Conservation (phyloP, 208 protist genomes). For the Acanthamoeba quina region DNA sequence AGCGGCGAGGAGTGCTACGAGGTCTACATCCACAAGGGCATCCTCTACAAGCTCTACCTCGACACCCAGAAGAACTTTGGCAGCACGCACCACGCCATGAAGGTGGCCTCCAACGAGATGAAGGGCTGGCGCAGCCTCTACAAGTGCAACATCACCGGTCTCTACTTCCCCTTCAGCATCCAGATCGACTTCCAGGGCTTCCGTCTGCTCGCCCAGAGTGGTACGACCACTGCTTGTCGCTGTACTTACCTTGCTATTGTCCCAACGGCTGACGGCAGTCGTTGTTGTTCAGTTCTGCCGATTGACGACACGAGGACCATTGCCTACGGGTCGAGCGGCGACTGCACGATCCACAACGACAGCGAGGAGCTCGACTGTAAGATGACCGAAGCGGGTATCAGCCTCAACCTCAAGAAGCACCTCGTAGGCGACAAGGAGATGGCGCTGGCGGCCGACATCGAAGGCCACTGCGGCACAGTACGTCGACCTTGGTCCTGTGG, state of each 20-base stretch:
- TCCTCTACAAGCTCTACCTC: constrained; percentile 71
- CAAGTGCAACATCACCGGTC: constrained; percentile 31
- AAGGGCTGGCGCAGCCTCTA: constrained; percentile 40
- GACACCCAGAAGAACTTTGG: constrained; percentile 75
- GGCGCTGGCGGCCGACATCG: constrained; percentile 32
- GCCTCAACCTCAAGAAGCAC: constrained; percentile 75
- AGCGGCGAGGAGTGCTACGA: constrained; percentile 73
- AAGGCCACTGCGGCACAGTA: constrained; percentile 67
- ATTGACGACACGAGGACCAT: constrained; percentile 68
- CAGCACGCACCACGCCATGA: constrained; percentile 71
- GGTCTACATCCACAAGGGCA: constrained; percentile 68
- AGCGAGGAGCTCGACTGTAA: constrained; percentile 61
- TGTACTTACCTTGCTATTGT: not conserved
- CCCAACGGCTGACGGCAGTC: not conserved
- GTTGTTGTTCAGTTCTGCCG: constrained; percentile 26
- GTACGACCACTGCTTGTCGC: not conserved
- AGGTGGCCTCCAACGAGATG: constrained; percentile 73
- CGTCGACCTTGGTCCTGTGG: not conserved
- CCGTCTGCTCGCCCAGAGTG: constrained; percentile 50
- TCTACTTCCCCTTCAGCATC: constrained; percentile 70
- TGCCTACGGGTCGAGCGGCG: constrained; percentile 59
- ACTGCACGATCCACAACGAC: constrained; percentile 57
- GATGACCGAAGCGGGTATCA: constrained; percentile 67
- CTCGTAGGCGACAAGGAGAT: constrained; percentile 71
- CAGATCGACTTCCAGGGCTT: constrained; percentile 77